phyloP scores from a whole-genome alignment of 2,329 filamentous ascomycete genomes.

The Didymella exigua region DNA sequence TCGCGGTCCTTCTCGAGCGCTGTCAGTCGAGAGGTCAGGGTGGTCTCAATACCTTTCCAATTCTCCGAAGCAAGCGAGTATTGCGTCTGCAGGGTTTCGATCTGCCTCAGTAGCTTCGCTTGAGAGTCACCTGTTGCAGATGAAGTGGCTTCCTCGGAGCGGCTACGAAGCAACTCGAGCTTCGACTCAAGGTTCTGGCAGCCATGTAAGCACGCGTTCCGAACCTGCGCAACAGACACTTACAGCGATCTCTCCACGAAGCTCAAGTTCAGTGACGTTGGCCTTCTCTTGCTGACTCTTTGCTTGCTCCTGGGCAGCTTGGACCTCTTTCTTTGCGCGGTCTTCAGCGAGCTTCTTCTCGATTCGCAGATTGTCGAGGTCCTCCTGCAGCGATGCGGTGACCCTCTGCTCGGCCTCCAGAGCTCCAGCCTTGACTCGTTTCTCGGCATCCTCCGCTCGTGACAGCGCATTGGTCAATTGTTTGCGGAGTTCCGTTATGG shows the following conservation, averaged over 20 bases:
- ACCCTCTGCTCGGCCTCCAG: constrained; percentile 68
- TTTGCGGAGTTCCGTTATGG: constrained; percentile 69
- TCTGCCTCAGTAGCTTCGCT: constrained; percentile 87
- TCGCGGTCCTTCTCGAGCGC: constrained; percentile 89
- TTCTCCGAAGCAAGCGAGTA: constrained; percentile 94
- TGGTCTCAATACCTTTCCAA: constrained; percentile 95
- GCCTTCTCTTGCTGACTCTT: constrained; percentile 74
- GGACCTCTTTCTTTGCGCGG: constrained; percentile 70
- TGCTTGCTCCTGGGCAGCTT: constrained; percentile 73
- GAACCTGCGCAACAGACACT: constrained; percentile 8
- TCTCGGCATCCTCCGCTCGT: constrained; percentile 69
- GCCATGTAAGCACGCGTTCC: constrained; percentile 26
- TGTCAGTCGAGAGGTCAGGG: constrained; percentile 75
- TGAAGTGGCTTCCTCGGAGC: constrained; percentile 88
- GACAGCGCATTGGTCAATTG: constrained; percentile 72
- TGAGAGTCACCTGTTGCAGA: constrained; percentile 81
- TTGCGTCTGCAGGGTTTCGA: constrained; percentile 94
- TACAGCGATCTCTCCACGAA: constrained; percentile 74
- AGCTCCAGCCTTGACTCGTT: constrained; percentile 69
- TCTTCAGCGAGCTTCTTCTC: constrained; percentile 79
- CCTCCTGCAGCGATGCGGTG: constrained; percentile 63
- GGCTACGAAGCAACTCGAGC: constrained; percentile 81
- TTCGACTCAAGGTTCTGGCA: constrained; percentile 80
- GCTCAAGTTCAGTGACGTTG: constrained; percentile 72
- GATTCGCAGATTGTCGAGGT: constrained; percentile 68